Evolutionary conservation across 345 rosid genomes (phyloP).

Genomic region (Excoecaria cochinchinensis): DNA sequence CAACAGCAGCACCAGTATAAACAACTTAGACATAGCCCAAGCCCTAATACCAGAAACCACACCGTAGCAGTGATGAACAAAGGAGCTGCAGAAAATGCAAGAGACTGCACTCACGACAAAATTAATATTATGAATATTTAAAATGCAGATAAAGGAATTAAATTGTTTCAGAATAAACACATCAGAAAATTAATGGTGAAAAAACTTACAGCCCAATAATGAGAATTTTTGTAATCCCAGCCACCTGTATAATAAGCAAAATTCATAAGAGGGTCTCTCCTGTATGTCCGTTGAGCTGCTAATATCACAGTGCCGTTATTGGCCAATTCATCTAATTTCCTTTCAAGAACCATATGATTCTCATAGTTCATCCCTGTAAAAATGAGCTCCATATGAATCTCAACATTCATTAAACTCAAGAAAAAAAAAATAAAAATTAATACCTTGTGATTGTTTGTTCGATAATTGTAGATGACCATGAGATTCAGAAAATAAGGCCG

Average conservation of each 20-base stretch:
- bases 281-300: constrained; percentile 65
- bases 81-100: constrained; percentile 49
- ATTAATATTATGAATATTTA: background rate
- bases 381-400: background rate
- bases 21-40: constrained; percentile 33
- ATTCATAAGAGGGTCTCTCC: constrained; percentile 36
- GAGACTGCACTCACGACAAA: constrained; percentile 41
- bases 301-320: constrained; percentile 56
- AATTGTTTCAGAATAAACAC: background rate
- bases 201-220: constrained; percentile 29
- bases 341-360: background rate
- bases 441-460: constrained; percentile 1
- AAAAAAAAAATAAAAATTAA: background rate
- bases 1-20: constrained; percentile 37
- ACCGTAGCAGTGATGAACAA: constrained; percentile 37
- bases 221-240: constrained; percentile 23
- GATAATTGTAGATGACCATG: background rate
- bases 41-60: constrained; percentile 50
- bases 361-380: background rate
- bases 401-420: background rate
- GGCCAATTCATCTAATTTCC: background rate
- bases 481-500: background rate
- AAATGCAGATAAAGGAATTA: background rate
- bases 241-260: constrained; percentile 27
- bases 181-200: background rate